phyloP scores from a whole-genome alignment of 768 basidiomycete species.

The Lepiota brunneoincarnata region DNA sequence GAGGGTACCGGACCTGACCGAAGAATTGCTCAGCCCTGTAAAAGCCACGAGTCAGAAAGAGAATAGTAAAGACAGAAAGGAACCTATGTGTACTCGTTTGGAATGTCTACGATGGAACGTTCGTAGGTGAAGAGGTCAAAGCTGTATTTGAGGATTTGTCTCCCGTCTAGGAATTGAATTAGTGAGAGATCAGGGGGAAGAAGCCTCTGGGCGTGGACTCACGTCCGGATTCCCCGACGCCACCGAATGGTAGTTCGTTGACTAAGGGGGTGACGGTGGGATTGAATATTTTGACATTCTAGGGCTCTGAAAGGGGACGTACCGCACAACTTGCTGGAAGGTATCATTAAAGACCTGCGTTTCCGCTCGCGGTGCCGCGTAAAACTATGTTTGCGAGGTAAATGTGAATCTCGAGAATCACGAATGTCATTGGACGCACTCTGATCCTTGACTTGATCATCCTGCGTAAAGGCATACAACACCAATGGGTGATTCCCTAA shows the following conservation, averaged over 20 bases:
- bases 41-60: background rate
- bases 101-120: slow-evolving; percentile 47
- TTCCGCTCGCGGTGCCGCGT: slow-evolving; percentile 54
- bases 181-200: background rate
- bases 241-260: slow-evolving; percentile 28
- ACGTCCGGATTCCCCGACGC: slow-evolving; percentile 65
- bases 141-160: slow-evolving; percentile 48
- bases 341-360: slow-evolving; percentile 59
- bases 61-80: no score
- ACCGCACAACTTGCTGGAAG: slow-evolving; percentile 52
- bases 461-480: slow-evolving; percentile 61
- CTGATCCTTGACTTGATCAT: slow-evolving; percentile 34
- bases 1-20: slow-evolving; percentile 43
- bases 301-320: slow-evolving; percentile 13
- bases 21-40: slow-evolving; percentile 39
- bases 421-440: slow-evolving; percentile 27
- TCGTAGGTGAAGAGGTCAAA: slow-evolving; percentile 55
- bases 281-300: background rate
- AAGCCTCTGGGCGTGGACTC: slow-evolving; percentile 20
- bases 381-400: slow-evolving; percentile 41
- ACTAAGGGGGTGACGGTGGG: slow-evolving; percentile 20
- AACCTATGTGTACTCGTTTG: slow-evolving; percentile 40
- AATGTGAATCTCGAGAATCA: background rate
- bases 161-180: slow-evolving; percentile 42
- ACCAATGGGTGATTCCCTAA: slow-evolving; percentile 56